Percentiles rank a stretch among this genome's conserved stretches.
phyloP scores from a whole-genome alignment of 179 eudicot species.

The Dionaea muscipula region DNA sequence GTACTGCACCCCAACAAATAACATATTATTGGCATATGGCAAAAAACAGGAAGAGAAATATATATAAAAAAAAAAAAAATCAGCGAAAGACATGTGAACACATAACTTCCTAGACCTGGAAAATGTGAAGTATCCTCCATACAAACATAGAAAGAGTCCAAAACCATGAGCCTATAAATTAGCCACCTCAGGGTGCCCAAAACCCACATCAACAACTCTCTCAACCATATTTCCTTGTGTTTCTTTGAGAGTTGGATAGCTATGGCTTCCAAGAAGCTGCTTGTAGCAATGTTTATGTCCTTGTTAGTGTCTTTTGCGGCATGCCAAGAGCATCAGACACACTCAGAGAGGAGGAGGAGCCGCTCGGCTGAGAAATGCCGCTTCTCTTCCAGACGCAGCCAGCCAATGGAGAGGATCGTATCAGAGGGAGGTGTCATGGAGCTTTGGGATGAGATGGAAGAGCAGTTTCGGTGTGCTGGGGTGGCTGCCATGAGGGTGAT shows the following conservation, averaged over 20 bases:
- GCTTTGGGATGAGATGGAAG: conserved; percentile 45
- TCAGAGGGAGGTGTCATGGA: conserved; percentile 53
- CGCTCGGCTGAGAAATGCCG: conserved; percentile 35
- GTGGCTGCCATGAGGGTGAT: conserved; percentile 34
- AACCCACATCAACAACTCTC: too few species aligned
- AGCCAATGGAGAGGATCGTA: conserved; percentile 34
- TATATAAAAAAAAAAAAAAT: too few species aligned
- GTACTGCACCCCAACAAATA: too few species aligned
- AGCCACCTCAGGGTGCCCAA: too few species aligned
- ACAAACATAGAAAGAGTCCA: too few species aligned
- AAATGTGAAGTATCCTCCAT: too few species aligned
- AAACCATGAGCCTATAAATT: too few species aligned
- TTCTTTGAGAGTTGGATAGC: background rate
- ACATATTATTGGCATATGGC: too few species aligned
- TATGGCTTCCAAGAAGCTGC: conserved; percentile 28
- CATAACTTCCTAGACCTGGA: too few species aligned
- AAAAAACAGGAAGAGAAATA: too few species aligned
- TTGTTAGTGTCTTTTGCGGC: conserved; percentile 19
- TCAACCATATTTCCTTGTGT: too few species aligned
- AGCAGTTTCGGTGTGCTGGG: conserved; percentile 62
- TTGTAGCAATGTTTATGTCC: conserved; percentile 25
- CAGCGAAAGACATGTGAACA: too few species aligned
- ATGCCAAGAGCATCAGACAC: conserved; percentile 8
- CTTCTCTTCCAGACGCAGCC: conserved; percentile 20
- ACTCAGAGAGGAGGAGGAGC: conserved; percentile 14